Evolutionary conservation across 2,329 filamentous ascomycete genomes (phyloP).

Genomic region (Beauveria rudraprayagi): DNA sequence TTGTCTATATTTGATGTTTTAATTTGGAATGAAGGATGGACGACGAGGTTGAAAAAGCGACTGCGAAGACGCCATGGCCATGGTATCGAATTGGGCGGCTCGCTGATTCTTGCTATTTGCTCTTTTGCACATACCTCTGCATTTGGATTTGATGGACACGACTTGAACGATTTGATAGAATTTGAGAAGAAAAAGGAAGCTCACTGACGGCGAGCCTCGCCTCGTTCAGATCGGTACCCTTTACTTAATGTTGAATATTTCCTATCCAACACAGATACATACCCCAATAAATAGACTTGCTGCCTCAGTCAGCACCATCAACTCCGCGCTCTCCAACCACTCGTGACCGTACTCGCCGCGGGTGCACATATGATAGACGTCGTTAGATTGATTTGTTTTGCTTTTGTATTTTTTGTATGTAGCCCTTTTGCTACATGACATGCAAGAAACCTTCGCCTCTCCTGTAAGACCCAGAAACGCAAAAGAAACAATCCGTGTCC

Average conservation of each 20-base stretch:
- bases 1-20: slow-evolving; percentile 1
- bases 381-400: slow-evolving; percentile 25
- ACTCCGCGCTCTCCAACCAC: not conserved
- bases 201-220: not conserved
- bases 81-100: not conserved
- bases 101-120: not conserved
- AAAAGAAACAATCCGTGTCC: slow-evolving; percentile 41
- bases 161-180: slow-evolving; percentile 7
- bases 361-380: not conserved
- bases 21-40: not conserved
- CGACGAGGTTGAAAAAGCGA: not conserved
- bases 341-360: not conserved
- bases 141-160: slow-evolving; percentile 2
- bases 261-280: not conserved
- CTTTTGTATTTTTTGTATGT: slow-evolving; percentile 31
- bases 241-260: not conserved
- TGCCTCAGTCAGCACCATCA: not conserved
- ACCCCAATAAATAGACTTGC: not conserved
- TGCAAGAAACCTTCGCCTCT: slow-evolving; percentile 55
- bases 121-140: slow-evolving; percentile 4
- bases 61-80: not conserved
- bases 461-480: slow-evolving; percentile 52
- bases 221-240: not conserved
- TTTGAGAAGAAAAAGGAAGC: not conserved
- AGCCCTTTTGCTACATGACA: slow-evolving; percentile 48